Conservation (phyloP, 129 eudicot species). For the Dittrichia graveolens region DNA sequence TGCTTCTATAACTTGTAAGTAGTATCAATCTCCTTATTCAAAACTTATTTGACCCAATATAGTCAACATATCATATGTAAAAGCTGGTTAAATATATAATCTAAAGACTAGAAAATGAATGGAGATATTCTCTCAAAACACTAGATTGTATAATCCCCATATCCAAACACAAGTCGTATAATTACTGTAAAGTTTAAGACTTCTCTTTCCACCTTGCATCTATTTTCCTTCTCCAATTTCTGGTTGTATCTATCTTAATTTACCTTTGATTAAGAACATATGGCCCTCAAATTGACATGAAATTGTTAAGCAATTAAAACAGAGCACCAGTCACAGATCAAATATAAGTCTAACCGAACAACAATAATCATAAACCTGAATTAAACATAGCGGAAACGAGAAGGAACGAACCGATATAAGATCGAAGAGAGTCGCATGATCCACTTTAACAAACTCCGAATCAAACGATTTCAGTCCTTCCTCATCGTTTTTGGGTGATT, state of each 20-base stretch:
- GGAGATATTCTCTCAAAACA: background rate
- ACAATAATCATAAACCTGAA: background rate
- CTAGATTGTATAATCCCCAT: too few relatives aligned
- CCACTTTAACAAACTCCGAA: slow-evolving; percentile 71
- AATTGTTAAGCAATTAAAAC: background rate
- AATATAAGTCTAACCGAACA: background rate
- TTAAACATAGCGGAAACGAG: background rate
- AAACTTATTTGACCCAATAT: too few relatives aligned
- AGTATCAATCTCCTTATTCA: background rate
- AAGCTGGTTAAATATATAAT: too few relatives aligned
- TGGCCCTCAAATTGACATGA: background rate
- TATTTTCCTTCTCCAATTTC: background rate
- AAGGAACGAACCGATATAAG: slow-evolving; percentile 58
- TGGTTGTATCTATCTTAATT: background rate
- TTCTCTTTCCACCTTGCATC: background rate
- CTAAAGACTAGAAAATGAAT: background rate
- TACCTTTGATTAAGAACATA: background rate
- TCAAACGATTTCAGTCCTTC: slow-evolving; percentile 72
- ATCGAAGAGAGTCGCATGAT: slow-evolving; percentile 75
- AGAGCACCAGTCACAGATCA: background rate
- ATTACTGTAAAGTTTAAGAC: slow-evolving; percentile 1
- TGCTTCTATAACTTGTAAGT: too few relatives aligned
- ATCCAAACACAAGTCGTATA: background rate
- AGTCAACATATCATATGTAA: too few relatives aligned
- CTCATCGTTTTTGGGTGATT: slow-evolving; percentile 43